Evolutionary conservation across 257 asterid species (phyloP), one percentile per base, ranked within the genome.

Genomic region (Nicotiana undulata): DNA sequence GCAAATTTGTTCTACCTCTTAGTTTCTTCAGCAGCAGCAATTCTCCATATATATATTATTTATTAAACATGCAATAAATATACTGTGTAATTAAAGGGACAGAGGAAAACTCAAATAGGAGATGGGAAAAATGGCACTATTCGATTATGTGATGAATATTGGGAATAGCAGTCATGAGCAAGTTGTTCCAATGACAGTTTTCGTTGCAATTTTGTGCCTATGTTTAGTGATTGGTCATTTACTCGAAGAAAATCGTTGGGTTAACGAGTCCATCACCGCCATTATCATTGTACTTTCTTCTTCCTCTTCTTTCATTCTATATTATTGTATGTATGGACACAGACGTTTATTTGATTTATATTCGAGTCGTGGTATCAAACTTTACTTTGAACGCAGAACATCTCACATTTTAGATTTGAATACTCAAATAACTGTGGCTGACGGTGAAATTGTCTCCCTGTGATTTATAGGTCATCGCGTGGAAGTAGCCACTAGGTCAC

Each of bases 201-300:
- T 88, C 74, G 85, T 88, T 8, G 90, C 86, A 2, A 63, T 88
- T 76, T 81, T 88, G 31, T 88, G 90, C 77, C 29, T 88, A 0
- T 88, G 90, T 84, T 88, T 88, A 79, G 84, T 88, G 26, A 22
- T 86, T 31, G 90, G 90, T 1, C 90, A 88, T 60, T 79, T 84
- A 60, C 87, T 88, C 1, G 83, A 79, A 83, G 90, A 88, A 51
- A 88, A 81, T 72, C 89, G 85, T 28, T 88, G 90, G 90, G 85
- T 86, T 63, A 88, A 88, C 49, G 90, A 88, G 85, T 88, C 90
- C 55, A 88, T 88, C 65, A 86, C 90, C 37, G 90, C 90, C 53
- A 81, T 88, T 61, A 7, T 88, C 55, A 76, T 88, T 16, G 90
- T 87, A 82, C 24, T 6, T 49, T 12, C 9, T 5, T 16, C 59